Base-by-base conservation (phyloP, 1,284 basidiomycete species). In the Ganoderma resinaceum region DNA sequence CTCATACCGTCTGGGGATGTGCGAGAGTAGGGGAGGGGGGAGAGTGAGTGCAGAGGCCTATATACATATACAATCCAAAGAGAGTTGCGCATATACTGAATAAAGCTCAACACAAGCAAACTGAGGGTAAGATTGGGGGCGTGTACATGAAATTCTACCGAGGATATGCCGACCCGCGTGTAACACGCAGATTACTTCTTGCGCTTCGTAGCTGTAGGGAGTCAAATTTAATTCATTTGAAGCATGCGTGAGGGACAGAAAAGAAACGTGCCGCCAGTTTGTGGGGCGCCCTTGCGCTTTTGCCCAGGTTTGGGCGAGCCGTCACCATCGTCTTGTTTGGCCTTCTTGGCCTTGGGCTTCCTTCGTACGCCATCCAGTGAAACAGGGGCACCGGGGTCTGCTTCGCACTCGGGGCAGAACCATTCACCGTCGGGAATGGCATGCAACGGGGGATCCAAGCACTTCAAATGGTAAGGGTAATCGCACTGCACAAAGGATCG, bases 401-500 rank as follows among this genome's bases (percentile, higher is more conserved):
- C 77, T 49, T 76, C 76, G 72, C 95, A 97, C 61, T 86, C 83
- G 0, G 92, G 89, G 76, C 95, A 97, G 85, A 96, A 97, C 95
- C 95, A 97, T 79, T 96, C 94, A 43, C 94, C 96, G 29, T 95
- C 93, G 0, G 97, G 97, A 18, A 97, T 83, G 0, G 84, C 88
- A 18, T 82, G 78, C 61, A 99, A 81, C 3, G 95, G 94, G 8
- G 96, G 96, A 40, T 84, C 81, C 61, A 97, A 86, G 78, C 96
- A 99, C 4, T 84, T 84, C 16, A 94, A 83, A 78, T 99, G 96
- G 78, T 93, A 98, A 0, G 96, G 95, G 59, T 87, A 86, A 76
- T 98, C 96, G 78, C 96, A 99, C 92, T 96, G 53, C 11, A 20
- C 18, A 16, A 4, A 33, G 37, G 2, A 23, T 16, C n/a, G 7